phyloP scores from a whole-genome alignment of 805 yeast genomes.

The Lipomyces sp. region DNA sequence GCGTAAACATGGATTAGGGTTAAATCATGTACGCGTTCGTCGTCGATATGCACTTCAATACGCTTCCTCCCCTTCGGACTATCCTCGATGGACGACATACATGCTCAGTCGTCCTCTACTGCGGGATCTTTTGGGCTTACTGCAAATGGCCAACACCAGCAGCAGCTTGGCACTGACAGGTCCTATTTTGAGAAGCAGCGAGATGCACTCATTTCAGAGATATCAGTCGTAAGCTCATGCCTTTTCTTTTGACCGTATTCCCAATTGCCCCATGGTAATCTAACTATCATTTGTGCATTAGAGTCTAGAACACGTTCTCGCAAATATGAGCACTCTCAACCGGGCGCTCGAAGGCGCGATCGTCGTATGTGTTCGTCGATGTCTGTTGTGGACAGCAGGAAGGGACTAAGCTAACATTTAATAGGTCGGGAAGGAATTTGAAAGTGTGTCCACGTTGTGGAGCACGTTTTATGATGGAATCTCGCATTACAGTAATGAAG shows the following conservation, averaged over 20 bases:
- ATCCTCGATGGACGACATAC: no score
- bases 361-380: conserved; percentile 41
- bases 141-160: no score
- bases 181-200: conserved; percentile 58
- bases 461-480: conserved; percentile 56
- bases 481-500: conserved; percentile 19
- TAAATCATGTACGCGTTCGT: no score
- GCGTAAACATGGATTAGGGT: conserved; percentile 5
- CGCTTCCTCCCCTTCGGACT: not conserved
- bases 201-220: conserved; percentile 56
- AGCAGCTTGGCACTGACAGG: conserved; percentile 8
- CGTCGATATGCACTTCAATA: not conserved
- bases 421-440: conserved; percentile 65
- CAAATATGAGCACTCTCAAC: conserved; percentile 62
- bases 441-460: conserved; percentile 70
- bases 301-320: conserved; percentile 59
- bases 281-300: not conserved
- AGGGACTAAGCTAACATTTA: not conserved
- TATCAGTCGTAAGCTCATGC: conserved; percentile 39
- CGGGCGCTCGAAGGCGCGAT: conserved; percentile 63
- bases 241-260: conserved; percentile 34
- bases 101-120: no score
- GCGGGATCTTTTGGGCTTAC: no score
- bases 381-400: not conserved
- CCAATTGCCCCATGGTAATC: not conserved